phyloP scores from a whole-genome alignment of 208 protist species.

The Crithidia fasciculata region DNA sequence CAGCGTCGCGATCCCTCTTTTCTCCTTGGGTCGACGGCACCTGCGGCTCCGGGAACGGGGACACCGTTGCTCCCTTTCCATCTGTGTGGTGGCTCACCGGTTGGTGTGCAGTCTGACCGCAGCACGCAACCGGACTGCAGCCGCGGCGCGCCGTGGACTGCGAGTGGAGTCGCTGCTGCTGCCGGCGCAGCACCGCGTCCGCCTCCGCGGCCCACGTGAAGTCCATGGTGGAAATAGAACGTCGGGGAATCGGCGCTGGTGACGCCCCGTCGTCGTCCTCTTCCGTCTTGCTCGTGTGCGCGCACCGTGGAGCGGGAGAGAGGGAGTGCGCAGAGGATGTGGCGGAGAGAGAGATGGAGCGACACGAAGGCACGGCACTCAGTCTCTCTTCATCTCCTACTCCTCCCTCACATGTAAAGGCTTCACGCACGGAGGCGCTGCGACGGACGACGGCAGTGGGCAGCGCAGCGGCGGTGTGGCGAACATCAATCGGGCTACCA shows the following conservation, averaged over 20 bases:
- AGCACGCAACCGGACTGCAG: constrained; percentile 9
- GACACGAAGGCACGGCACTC: too few species aligned
- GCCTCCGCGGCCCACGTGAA: constrained; percentile 59
- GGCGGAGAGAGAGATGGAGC: not conserved
- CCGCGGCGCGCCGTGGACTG: not conserved
- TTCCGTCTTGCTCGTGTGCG: not conserved
- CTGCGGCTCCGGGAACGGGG: not conserved
- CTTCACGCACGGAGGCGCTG: not conserved
- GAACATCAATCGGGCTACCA: not conserved
- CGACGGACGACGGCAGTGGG: not conserved
- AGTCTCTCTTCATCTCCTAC: too few species aligned
- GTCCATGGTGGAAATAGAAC: constrained; percentile 38
- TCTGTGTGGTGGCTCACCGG: not conserved
- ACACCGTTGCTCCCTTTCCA: not conserved
- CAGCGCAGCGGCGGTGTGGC: constrained; percentile 4
- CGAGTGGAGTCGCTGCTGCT: constrained; percentile 47
- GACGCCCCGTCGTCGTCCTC: not conserved
- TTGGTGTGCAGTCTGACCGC: not conserved
- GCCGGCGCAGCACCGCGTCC: constrained; percentile 37
- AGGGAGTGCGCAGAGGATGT: not conserved
- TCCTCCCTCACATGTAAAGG: not conserved
- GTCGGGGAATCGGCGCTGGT: not conserved
- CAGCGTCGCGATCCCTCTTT: too few species aligned
- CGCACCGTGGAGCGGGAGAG: constrained; percentile 2
- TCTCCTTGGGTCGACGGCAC: not conserved